phyloP scores from a whole-genome alignment of 768 basidiomycete species.

The Tricholoma sp. region DNA sequence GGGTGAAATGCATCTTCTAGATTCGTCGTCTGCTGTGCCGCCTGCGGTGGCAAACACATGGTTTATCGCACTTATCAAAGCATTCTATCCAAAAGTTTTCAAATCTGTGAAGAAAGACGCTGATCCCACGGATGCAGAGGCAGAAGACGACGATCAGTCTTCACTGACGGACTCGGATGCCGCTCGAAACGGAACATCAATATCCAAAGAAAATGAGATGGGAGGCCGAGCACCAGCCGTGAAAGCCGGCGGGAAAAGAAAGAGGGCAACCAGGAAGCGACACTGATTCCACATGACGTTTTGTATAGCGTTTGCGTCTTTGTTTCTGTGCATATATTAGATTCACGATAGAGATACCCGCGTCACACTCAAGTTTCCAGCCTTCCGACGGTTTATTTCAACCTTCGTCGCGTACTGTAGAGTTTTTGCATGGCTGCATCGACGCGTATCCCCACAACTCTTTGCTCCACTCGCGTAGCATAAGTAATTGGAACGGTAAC shows the following conservation, averaged over 20 bases:
- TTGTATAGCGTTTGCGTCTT: background rate
- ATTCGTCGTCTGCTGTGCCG: conserved; percentile 49
- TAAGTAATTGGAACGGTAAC: too few species aligned
- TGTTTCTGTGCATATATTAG: background rate
- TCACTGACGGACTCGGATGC: conserved; percentile 39
- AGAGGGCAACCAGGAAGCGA: conserved; percentile 51
- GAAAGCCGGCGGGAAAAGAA: conserved; percentile 61
- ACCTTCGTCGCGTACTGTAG: too few species aligned
- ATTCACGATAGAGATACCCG: background rate
- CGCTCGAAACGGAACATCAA: conserved; percentile 26
- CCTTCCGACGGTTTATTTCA: background rate
- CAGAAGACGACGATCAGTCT: conserved; percentile 33
- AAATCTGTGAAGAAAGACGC: conserved; percentile 17
- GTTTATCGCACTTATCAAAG: conserved; percentile 50
- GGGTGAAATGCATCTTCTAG: conserved; percentile 54
- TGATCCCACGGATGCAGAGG: conserved; percentile 13
- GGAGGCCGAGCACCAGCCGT: conserved; percentile 33
- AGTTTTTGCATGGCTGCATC: too few species aligned
- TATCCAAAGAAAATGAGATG: conserved; percentile 22
- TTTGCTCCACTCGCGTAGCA: too few species aligned
- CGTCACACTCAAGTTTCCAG: background rate
- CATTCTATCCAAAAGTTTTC: conserved; percentile 23
- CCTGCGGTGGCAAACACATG: conserved; percentile 67
- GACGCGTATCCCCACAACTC: too few species aligned
- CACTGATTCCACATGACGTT: conserved; percentile 27